phyloP scores from a whole-genome alignment of 345 rosid species.

The Hibiscus tridactylites region DNA sequence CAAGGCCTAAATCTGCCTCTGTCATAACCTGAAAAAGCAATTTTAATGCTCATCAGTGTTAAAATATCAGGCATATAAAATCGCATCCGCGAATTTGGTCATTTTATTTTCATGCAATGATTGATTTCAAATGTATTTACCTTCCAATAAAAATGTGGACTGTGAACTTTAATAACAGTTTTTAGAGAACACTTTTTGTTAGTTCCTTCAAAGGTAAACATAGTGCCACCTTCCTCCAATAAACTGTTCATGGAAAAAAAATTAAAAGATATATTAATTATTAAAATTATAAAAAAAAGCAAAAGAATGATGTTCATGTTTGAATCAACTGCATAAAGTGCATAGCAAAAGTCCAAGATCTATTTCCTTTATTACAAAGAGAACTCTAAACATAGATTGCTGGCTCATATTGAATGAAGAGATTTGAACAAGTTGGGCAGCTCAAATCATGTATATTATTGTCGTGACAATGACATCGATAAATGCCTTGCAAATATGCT shows the following conservation, averaged over 20 bases:
- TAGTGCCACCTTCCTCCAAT: conserved; percentile 86
- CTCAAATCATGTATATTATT: background rate
- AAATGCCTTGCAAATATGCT: background rate
- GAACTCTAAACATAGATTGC: background rate
- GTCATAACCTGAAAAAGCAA: conserved; percentile 54
- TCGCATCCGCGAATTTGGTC: background rate
- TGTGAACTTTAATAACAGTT: conserved; percentile 55
- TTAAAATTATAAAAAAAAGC: background rate
- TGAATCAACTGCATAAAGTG: background rate
- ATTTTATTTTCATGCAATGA: background rate
- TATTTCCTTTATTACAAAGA: background rate
- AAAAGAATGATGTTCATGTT: background rate
- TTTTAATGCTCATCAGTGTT: background rate
- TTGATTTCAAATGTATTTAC: conserved; percentile 20
- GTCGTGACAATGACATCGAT: background rate
- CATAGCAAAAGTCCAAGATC: background rate
- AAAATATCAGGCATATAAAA: background rate
- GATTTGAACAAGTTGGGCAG: background rate
- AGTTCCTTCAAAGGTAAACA: conserved; percentile 57
- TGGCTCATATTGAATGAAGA: background rate
- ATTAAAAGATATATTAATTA: background rate
- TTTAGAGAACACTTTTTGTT: conserved; percentile 33
- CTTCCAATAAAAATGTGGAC: conserved; percentile 91
- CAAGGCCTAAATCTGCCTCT: conserved; percentile 87
- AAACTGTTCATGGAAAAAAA: conserved; percentile 30